Evolutionary conservation across 129 eudicot species (phyloP).

Genomic region (Deinandra increscens): DNA sequence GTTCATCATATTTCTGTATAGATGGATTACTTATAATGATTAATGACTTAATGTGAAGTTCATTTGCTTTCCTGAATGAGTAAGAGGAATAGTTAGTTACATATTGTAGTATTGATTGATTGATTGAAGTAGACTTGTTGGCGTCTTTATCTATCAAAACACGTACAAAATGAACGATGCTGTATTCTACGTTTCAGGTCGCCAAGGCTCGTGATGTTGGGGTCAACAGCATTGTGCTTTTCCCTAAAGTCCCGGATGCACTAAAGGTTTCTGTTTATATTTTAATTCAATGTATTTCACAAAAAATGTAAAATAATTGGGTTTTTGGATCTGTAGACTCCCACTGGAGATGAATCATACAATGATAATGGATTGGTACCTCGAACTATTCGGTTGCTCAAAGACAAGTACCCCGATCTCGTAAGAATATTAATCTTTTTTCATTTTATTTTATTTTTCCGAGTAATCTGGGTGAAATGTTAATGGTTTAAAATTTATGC

Average conservation of each 20-base stretch:
- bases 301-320: slow-evolving; percentile 10
- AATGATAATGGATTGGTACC: slow-evolving; percentile 92
- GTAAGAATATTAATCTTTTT: slow-evolving; percentile 39
- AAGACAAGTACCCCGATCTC: slow-evolving; percentile 97
- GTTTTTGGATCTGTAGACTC: slow-evolving; percentile 48
- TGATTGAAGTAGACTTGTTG: neutral
- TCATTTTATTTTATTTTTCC: neutral
- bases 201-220: slow-evolving; percentile 95
- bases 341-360: slow-evolving; percentile 97
- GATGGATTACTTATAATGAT: neutral
- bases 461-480: neutral
- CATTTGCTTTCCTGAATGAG: too few relatives aligned
- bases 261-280: slow-evolving; percentile 56
- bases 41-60: neutral
- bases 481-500: slow-evolving; percentile 17
- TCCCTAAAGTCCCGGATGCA: slow-evolving; percentile 99
- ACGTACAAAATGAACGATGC: neutral
- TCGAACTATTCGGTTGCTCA: slow-evolving; percentile 79
- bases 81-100: too few relatives aligned
- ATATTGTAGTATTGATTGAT: neutral
- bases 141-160: neutral
- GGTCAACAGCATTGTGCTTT: slow-evolving; percentile 92
- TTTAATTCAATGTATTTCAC: neutral
- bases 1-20: neutral
- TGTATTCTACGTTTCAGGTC: slow-evolving; percentile 47